phyloP scores from a whole-genome alignment of 495 filamentous ascomycete species.

The Penicillium flavigenum region DNA sequence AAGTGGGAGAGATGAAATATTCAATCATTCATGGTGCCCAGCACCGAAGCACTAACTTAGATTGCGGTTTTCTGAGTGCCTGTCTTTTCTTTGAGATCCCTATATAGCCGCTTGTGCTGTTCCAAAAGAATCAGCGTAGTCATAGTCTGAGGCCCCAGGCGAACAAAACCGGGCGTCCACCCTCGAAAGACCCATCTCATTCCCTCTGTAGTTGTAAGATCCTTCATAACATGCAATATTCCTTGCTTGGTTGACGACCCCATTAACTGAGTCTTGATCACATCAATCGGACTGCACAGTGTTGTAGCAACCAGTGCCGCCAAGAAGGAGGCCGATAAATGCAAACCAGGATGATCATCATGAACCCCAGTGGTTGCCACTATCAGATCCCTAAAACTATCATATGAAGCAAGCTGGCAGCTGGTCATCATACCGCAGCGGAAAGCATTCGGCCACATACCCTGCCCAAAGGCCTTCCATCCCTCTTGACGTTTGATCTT shows the following conservation, averaged over 20 bases:
- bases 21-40: not conserved
- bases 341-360: slow-evolving; percentile 66
- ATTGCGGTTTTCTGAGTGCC: not conserved
- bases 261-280: slow-evolving; percentile 90
- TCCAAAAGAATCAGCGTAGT: slow-evolving; percentile 85
- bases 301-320: slow-evolving; percentile 87
- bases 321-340: slow-evolving; percentile 73
- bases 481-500: slow-evolving; percentile 76
- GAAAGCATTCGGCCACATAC: slow-evolving; percentile 78
- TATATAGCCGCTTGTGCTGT: slow-evolving; percentile 61
- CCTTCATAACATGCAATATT: slow-evolving; percentile 15
- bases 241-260: slow-evolving; percentile 16
- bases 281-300: slow-evolving; percentile 85
- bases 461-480: slow-evolving; percentile 62
- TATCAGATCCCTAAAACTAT: slow-evolving; percentile 70
- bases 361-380: slow-evolving; percentile 6
- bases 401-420: slow-evolving; percentile 79
- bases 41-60: not conserved
- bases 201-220: slow-evolving; percentile 22
- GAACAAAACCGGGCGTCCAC: slow-evolving; percentile 85
- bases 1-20: not conserved
- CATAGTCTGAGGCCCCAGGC: slow-evolving; percentile 80
- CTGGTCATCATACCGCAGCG: slow-evolving; percentile 85
- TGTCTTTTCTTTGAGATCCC: slow-evolving; percentile 34
- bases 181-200: slow-evolving; percentile 80